A percentile compares a stretch with the other conserved stretches of the same genome.
These are phyloP conservation scores for Entelexis sorbosivorans DNA, from an alignment of 1,139 yeast species.

Conservation along the genomic window DNA sequence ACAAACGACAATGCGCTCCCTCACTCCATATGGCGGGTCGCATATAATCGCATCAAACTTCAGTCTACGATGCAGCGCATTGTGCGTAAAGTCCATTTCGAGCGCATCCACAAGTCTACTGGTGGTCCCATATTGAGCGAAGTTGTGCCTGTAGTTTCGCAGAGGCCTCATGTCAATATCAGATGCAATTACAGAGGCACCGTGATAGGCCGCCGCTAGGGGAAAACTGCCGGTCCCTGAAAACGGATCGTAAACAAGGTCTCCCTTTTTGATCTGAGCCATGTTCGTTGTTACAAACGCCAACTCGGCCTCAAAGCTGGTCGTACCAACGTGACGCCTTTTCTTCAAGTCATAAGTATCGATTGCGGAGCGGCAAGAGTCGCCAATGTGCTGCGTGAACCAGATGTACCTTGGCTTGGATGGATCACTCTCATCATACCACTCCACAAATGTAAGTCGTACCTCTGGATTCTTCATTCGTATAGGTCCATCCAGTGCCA, in stretches of 20 bases:
- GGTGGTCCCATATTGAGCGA: constrained; percentile 58
- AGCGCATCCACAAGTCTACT: constrained; percentile 58
- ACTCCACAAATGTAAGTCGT: constrained; percentile 61
- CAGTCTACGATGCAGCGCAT: constrained; percentile 56
- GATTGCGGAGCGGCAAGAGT: constrained; percentile 57
- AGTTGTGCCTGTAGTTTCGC: constrained; percentile 60
- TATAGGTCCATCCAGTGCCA: constrained; percentile 68
- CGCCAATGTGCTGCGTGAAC: constrained; percentile 65
- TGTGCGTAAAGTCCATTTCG: constrained; percentile 92
- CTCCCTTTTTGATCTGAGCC: constrained; percentile 58
- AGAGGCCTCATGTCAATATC: constrained; percentile 85
- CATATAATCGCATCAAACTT: constrained; percentile 73
- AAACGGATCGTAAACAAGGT: constrained; percentile 82
- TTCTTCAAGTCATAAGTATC: constrained; percentile 74
- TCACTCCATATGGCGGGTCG: constrained; percentile 96
- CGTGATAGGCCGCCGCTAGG: constrained; percentile 78
- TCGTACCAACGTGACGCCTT: constrained; percentile 85
- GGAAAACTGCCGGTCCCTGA: constrained; percentile 94
- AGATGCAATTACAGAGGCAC: constrained; percentile 72
- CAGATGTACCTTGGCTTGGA: constrained; percentile 36
- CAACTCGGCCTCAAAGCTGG: constrained; percentile 76
- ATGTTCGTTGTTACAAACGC: constrained; percentile 78
- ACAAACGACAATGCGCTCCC: constrained; percentile 88
- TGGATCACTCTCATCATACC: constrained; percentile 37
- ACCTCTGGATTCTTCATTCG: constrained; percentile 70